phyloP scores from a whole-genome alignment of 805 yeast species.

The Ogataea siamensis region DNA sequence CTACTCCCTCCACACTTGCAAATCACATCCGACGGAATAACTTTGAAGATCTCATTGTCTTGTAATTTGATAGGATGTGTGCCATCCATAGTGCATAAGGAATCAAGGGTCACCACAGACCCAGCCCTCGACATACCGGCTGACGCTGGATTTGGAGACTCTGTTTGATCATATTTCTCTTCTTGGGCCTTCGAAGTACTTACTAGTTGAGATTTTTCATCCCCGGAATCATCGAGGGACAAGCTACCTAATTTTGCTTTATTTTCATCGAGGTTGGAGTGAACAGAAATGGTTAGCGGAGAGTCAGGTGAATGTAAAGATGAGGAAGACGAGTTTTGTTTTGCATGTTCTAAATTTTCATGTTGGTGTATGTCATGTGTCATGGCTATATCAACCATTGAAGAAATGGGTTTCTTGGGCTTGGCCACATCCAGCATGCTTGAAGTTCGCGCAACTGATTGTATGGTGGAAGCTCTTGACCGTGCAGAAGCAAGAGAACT shows the following conservation, averaged over 20 bases:
- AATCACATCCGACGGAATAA: slow-evolving; percentile 27
- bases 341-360: slow-evolving; percentile 2
- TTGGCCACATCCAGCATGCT: slow-evolving; percentile 19
- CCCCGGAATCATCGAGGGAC: neutral
- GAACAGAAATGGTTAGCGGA: slow-evolving; percentile 2
- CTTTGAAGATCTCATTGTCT: slow-evolving; percentile 21
- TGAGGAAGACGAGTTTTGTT: slow-evolving; percentile 8
- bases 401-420: slow-evolving; percentile 11
- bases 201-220: no score
- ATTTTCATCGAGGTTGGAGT: neutral
- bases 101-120: slow-evolving; percentile 19
- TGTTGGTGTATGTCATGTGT: slow-evolving; percentile 10
- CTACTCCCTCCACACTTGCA: slow-evolving; percentile 25
- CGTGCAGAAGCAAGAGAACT: slow-evolving; percentile 19
- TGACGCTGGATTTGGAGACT: neutral
- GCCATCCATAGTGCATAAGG: slow-evolving; percentile 27
- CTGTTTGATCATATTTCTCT: neutral
- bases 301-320: slow-evolving; percentile 4
- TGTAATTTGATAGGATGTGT: slow-evolving; percentile 21
- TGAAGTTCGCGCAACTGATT: slow-evolving; percentile 9
- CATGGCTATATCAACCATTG: slow-evolving; percentile 16
- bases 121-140: slow-evolving; percentile 12
- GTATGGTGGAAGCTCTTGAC: slow-evolving; percentile 14
- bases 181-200: neutral
- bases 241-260: neutral